Base-by-base conservation (phyloP, 176 grass and related monocot genomes). In the Musa beccarii region DNA sequence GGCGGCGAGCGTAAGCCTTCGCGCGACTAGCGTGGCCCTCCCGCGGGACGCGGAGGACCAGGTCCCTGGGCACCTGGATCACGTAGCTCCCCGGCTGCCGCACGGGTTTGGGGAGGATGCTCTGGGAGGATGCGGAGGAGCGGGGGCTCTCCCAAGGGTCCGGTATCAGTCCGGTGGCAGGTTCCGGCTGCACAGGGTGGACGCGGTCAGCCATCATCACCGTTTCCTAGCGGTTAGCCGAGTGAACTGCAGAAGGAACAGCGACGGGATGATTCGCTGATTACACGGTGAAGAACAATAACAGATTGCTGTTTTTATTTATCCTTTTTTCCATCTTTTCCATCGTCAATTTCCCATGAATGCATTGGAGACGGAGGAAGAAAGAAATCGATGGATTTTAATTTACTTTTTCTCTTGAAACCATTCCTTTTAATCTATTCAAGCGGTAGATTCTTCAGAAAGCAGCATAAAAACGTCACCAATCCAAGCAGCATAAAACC, bases 1-100 rank as follows among this genome's bases (percentile, higher is more conserved):
- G 52, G 76, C 64, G 87, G 2, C 81, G 65, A 8, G 87, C 69
- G 21, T 90, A 89, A 52, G 86, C 79, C 55, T 71, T 81, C 70
- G 78, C 78, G 6, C 66, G 79, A 43, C 81, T 83, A 6, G 85
- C 89, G 13, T 91, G 82, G 68, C 88, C 89, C 0, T 83, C 89
- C 0, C 85, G 89, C 2, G 89, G 93, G 13, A 87, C 77, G 20
- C 85, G 89, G 66, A 92, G 86, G 16, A 96, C 75, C 73, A 89
- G 87, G 79, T 96, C 93, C 74, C 90, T 98, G 21, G 90, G 94
- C 0, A 98, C 54, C 20, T 87, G 90, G 22, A 98, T 66, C 78
- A 98, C 79, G 90, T 93, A 98, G 0, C 82, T 85, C 0, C 68
- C 78, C 49, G 78, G 78, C 43, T 28, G 54, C 0, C n/a, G 21